Evolutionary conservation across 352 stramenopile species (phyloP).

Genomic region (Elongisporangium senticosum): DNA sequence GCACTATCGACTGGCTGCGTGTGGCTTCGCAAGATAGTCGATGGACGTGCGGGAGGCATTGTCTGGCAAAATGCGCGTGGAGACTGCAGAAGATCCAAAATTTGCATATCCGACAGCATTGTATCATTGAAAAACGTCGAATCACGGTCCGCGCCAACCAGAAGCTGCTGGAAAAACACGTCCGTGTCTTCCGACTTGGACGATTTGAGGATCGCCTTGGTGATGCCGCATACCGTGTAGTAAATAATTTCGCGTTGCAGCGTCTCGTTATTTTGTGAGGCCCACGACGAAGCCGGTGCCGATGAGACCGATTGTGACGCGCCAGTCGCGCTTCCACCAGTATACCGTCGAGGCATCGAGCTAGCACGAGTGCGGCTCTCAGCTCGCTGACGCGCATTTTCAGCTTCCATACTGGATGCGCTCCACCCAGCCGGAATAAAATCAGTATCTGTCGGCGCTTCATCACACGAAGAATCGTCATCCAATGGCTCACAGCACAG

Average conservation of each 20-base stretch:
- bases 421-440: slow-evolving; percentile 3
- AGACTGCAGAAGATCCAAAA: slow-evolving; percentile 29
- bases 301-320: slow-evolving; percentile 3
- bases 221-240: slow-evolving; percentile 77
- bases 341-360: background rate
- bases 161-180: slow-evolving; percentile 29
- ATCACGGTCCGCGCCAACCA: slow-evolving; percentile 53
- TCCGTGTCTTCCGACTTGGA: slow-evolving; percentile 25
- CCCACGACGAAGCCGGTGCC: slow-evolving; percentile 26
- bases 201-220: slow-evolving; percentile 60
- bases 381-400: background rate
- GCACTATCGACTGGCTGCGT: slow-evolving; percentile 8
- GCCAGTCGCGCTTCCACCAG: background rate
- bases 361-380: background rate
- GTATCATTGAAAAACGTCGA: slow-evolving; percentile 37
- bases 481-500: slow-evolving; percentile 15
- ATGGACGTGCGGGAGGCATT: background rate
- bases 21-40: slow-evolving; percentile 11
- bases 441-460: background rate
- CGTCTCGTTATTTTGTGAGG: slow-evolving; percentile 65
- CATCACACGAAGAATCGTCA: background rate
- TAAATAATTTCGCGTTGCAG: slow-evolving; percentile 82
- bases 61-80: slow-evolving; percentile 47
- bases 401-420: slow-evolving; percentile 3
- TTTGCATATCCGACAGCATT: slow-evolving; percentile 44